Evolutionary conservation across 345 rosid genomes (phyloP).

Genomic region (Gossypium sturtianum): DNA sequence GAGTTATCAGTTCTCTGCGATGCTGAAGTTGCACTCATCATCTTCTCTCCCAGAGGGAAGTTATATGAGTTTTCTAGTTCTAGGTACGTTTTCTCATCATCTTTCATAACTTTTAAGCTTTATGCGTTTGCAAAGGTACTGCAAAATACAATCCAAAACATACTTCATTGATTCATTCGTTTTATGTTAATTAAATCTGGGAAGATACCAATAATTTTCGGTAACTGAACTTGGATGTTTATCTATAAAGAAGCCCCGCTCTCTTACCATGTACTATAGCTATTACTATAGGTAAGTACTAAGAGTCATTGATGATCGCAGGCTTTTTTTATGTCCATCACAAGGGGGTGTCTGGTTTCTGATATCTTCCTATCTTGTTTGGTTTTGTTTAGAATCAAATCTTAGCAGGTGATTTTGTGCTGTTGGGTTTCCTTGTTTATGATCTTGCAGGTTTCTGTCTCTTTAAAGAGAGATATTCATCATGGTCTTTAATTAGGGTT

Average conservation of each 20-base stretch:
- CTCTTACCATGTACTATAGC: neutral
- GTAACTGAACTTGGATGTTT: neutral
- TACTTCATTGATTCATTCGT: neutral
- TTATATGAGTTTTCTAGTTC: conserved; percentile 61
- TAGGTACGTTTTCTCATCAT: conserved; percentile 27
- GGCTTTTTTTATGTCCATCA: conserved; percentile 14
- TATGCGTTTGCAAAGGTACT: neutral
- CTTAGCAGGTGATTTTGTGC: conserved; percentile 5
- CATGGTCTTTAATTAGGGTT: conserved; percentile 14
- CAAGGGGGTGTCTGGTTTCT: conserved; percentile 9
- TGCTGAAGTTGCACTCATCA: conserved; percentile 66
- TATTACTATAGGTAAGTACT: neutral
- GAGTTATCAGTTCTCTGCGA: conserved; percentile 82
- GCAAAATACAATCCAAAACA: neutral
- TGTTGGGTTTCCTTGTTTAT: conserved; percentile 6
- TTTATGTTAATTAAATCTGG: neutral
- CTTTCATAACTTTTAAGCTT: neutral
- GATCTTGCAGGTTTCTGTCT: conserved; percentile 7
- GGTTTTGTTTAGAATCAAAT: conserved; percentile 7
- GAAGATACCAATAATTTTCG: neutral
- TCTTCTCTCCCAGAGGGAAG: conserved; percentile 71
- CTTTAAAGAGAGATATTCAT: neutral
- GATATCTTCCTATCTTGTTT: neutral
- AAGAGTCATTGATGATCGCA: neutral
- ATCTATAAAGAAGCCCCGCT: neutral